Conservation (phyloP, 2,329 filamentous ascomycete species). For the Cladophialophora exuberans region DNA sequence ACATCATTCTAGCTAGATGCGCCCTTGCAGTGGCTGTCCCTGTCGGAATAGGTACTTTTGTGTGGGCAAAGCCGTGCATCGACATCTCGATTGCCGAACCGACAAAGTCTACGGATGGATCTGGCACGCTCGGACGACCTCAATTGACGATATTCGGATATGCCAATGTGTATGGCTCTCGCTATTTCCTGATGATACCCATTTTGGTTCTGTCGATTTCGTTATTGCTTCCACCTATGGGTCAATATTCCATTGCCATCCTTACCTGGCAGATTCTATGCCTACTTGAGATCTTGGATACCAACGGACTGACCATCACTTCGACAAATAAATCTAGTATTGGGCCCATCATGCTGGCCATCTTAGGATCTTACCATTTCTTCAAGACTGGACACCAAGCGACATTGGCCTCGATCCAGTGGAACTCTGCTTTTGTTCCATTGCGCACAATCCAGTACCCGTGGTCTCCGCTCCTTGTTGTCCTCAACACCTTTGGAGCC, state of each 20-base stretch:
- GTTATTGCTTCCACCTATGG: conserved; percentile 92
- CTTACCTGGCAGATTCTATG: conserved; percentile 89
- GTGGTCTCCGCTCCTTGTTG: conserved; percentile 80
- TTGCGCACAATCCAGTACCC: conserved; percentile 74
- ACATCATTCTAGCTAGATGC: conserved; percentile 77
- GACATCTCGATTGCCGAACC: conserved; percentile 61
- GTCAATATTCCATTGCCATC: conserved; percentile 78
- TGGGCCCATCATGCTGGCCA: conserved; percentile 78
- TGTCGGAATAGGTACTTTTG: conserved; percentile 81
- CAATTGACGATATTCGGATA: conserved; percentile 83
- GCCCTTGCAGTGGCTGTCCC: conserved; percentile 79
- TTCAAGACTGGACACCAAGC: conserved; percentile 99
- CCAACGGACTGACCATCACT: conserved; percentile 63
- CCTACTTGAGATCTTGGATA: conserved; percentile 66
- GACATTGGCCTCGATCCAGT: conserved; percentile 83
- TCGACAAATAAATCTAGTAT: conserved; percentile 49
- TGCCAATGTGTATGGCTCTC: conserved; percentile 87
- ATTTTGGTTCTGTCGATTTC: conserved; percentile 78
- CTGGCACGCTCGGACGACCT: conserved; percentile 37
- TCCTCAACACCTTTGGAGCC: conserved; percentile 84
- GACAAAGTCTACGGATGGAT: conserved; percentile 47
- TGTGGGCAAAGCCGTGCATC: conserved; percentile 83
- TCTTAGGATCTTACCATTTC: conserved; percentile 92
- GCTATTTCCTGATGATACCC: conserved; percentile 81
- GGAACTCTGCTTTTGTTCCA: conserved; percentile 93